Conservation (phyloP, 805 yeast species). For the Priceomyces carsonii region DNA sequence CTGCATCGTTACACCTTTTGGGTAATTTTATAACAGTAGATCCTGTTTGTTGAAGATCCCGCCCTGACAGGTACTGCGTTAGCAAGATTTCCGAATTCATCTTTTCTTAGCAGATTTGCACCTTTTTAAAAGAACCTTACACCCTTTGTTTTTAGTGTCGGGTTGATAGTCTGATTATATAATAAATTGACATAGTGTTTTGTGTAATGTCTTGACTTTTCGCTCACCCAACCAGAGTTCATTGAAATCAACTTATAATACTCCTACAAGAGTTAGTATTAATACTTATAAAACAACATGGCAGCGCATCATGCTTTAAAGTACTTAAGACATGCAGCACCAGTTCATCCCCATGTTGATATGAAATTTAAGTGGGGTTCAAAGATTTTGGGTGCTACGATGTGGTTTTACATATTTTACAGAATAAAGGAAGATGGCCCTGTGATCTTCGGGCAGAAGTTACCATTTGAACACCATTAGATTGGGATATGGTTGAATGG, state of each 20-base stretch:
- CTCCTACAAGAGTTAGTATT: no score
- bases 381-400: conserved; percentile 74
- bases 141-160: no score
- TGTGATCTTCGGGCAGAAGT: conserved; percentile 52
- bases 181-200: conserved; percentile 1
- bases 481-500: no score
- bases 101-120: no score
- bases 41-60: no score
- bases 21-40: no score
- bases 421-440: conserved; percentile 73
- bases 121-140: no score
- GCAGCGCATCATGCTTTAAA: conserved; percentile 45
- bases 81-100: no score
- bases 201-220: conserved; percentile 7
- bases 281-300: conserved; percentile 29
- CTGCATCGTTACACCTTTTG: no score
- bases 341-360: conserved; percentile 66
- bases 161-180: no score
- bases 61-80: no score
- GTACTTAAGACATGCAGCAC: conserved; percentile 56
- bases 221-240: conserved; percentile 10
- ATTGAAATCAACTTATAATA: conserved; percentile 2
- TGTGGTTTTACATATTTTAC: conserved; percentile 89
- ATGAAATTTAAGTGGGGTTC: conserved; percentile 58
- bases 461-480: conserved; percentile 40